phyloP scores from a whole-genome alignment of 2,329 filamentous ascomycete genomes.

The Aspergillus intermedius region DNA sequence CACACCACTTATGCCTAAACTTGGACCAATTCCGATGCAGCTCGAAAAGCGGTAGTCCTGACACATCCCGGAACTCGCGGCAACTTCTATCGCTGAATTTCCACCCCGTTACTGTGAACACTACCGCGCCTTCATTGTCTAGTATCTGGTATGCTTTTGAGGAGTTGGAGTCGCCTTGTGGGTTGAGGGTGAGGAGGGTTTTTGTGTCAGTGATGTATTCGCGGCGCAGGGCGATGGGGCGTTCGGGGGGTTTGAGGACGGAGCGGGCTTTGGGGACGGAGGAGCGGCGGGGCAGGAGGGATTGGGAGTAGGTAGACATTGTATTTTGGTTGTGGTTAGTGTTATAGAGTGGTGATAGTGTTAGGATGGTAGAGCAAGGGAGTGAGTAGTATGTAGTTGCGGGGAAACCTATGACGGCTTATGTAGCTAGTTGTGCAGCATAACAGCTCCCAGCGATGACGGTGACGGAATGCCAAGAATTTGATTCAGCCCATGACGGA shows the following conservation, averaged over 20 bases:
- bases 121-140: constrained; percentile 14
- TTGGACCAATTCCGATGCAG: constrained; percentile 8
- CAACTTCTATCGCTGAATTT: constrained; percentile 16
- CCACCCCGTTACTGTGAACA: constrained; percentile 21
- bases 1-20: constrained; percentile 12
- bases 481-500: no score
- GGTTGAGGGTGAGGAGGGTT: constrained; percentile 15
- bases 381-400: not conserved
- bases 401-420: no score
- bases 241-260: constrained; percentile 5
- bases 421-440: no score
- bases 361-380: not conserved
- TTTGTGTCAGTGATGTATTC: constrained; percentile 18
- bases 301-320: not conserved
- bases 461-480: no score
- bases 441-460: no score
- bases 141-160: constrained; percentile 11
- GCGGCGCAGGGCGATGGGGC: constrained; percentile 16
- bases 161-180: constrained; percentile 12
- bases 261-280: not conserved
- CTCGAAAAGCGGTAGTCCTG: constrained; percentile 24
- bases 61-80: constrained; percentile 24
- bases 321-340: not conserved
- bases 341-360: not conserved
- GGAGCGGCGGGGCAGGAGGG: not conserved